Percentiles rank a stretch among this genome's conserved stretches.
These are phyloP conservation scores for Myochromella boudieri DNA, from an alignment of 768 basidiomycete genomes.

Conservation along the genomic window DNA sequence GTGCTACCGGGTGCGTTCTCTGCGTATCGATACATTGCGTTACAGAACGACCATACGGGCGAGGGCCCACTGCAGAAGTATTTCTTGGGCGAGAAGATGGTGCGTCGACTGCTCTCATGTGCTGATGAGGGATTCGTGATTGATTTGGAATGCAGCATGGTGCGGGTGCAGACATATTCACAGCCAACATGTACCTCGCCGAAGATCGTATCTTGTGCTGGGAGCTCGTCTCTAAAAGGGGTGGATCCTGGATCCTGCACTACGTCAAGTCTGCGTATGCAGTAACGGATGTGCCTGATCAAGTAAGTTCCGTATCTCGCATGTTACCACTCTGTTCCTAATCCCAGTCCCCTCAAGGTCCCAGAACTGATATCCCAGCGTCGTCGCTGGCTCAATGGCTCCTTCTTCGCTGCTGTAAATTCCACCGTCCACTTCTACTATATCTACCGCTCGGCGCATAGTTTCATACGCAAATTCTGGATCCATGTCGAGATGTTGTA, in stretches of 20 bases:
- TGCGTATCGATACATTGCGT: conserved; percentile 86
- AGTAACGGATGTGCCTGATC: conserved; percentile 91
- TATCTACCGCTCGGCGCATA: conserved; percentile 88
- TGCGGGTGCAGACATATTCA: conserved; percentile 87
- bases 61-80: conserved; percentile 94
- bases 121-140: no score
- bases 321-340: background rate
- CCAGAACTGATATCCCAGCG: conserved; percentile 95
- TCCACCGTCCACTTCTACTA: conserved; percentile 92
- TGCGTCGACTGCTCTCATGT: conserved; percentile 28
- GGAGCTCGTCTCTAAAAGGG: conserved; percentile 96
- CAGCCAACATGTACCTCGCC: conserved; percentile 95
- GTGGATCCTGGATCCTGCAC: conserved; percentile 88
- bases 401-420: conserved; percentile 97
- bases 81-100: conserved; percentile 95
- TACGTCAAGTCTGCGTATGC: conserved; percentile 96
- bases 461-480: conserved; percentile 84
- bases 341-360: conserved; percentile 45
- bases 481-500: conserved; percentile 94
- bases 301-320: conserved; percentile 41
- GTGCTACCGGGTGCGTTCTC: conserved; percentile 93
- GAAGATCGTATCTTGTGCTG: conserved; percentile 95
- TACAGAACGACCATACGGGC: conserved; percentile 82
- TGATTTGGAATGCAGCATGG: conserved; percentile 52
- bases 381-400: conserved; percentile 95